Conservation (phyloP, 768 basidiomycete species). For the Amanita muscaria region DNA sequence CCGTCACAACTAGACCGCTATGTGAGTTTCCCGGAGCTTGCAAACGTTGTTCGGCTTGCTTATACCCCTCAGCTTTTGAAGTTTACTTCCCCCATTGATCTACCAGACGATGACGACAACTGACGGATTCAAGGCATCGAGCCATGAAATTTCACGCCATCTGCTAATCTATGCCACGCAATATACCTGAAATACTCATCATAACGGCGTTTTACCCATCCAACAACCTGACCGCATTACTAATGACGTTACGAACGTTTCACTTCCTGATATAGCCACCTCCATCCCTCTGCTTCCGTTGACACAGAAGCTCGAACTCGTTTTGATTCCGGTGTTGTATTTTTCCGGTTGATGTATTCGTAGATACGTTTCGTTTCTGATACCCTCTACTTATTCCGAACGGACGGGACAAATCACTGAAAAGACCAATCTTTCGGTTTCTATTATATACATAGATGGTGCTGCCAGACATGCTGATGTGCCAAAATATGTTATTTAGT, state of each 20-base stretch:
- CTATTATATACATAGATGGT: no score
- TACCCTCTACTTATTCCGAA: background rate
- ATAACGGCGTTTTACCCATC: no score
- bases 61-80: constrained; percentile 25
- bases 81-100: constrained; percentile 38
- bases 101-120: constrained; percentile 17
- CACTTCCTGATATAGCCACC: background rate
- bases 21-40: constrained; percentile 26
- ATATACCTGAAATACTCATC: no score
- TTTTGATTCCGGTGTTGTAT: constrained; percentile 3
- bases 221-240: background rate
- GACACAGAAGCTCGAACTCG: background rate
- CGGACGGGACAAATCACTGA: no score
- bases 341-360: no score
- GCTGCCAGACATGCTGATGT: no score
- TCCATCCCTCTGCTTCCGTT: background rate
- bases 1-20: constrained; percentile 33
- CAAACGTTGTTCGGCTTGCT: background rate
- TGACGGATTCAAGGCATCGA: no score
- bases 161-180: no score
- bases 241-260: constrained; percentile 1
- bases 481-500: background rate
- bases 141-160: no score
- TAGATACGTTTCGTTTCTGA: background rate
- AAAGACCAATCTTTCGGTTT: no score